Evolutionary conservation across 2,329 filamentous ascomycete genomes (phyloP), one percentile per base, ranked within the genome.

Genomic region (Neonectria hederae): DNA sequence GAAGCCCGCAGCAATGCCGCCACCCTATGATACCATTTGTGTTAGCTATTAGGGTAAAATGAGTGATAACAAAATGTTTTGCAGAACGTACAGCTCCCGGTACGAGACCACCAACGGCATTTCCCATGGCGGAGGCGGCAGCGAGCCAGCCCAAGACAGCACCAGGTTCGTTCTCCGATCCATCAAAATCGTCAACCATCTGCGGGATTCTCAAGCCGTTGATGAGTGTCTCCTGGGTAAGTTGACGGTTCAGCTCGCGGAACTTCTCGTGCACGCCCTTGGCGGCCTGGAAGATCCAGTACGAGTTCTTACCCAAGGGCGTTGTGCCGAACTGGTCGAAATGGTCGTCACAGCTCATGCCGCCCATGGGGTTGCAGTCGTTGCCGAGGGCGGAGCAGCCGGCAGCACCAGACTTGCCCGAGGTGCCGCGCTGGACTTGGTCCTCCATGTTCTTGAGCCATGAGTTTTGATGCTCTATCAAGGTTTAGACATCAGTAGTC

Each of bases 401-500:
- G 19, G 55, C 55, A 5, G 55, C 55, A 11, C 55, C 55, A 13
- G 59, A 62, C 52, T 62, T 57, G 38, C 59, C 59, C 4, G 59
- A 62, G 17, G 53, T 62, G 4, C 59, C 59, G 7, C 59, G 53
- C 28, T 62, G 59, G 21, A 62, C 54, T 26, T 40, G 32, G 38
- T 51, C 42, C 46, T 62, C 59, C 53, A 62, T 57, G 38, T 62
- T 62, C 53, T 62, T 62, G n/a, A 62, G 46, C 59, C 59, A 62
- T 14, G 45, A 52, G 28, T 62, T 61, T 4, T 56, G 24, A 21
- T 56, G 42, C 43, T 56, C 54, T 56, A n/a, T 46, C 3, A 3
- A 32, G 22, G 14, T 46, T n/a, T 13, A 14, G n/a, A 10, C 13
- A 24, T 48, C 13, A 48, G 45, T 24, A 19, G 7, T 28, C 14